A percentile compares a stretch with the other conserved stretches of the same genome.
Evolutionary conservation across 2,329 filamentous ascomycete genomes (phyloP).

Genomic region (Alternaria incomplexa): DNA sequence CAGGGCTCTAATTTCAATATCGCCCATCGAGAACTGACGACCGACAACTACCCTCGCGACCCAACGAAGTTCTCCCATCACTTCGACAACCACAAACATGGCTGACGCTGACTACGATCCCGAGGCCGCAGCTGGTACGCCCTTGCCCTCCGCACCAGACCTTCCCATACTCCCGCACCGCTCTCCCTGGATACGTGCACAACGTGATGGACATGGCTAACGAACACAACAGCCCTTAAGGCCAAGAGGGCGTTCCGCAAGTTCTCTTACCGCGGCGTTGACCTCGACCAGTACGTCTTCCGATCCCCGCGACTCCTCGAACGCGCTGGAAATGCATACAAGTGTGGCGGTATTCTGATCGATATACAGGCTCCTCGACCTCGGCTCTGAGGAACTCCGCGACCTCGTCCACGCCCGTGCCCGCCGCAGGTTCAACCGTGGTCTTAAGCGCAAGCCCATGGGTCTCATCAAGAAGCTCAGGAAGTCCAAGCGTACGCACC

Average conservation of each 20-base stretch:
- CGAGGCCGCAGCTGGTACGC: slow-evolving; percentile 72
- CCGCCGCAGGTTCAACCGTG: slow-evolving; percentile 98
- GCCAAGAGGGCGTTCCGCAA: slow-evolving; percentile 99
- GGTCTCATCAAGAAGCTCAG: slow-evolving; percentile 99
- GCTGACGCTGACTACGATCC: slow-evolving; percentile 80
- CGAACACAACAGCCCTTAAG: slow-evolving; percentile 78
- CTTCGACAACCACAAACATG: slow-evolving; percentile 69
- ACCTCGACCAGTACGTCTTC: slow-evolving; percentile 92
- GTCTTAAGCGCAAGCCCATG: slow-evolving; percentile 99
- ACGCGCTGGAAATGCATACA: background rate
- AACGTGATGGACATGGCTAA: slow-evolving; percentile 32
- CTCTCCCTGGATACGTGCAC: background rate
- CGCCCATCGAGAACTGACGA: slow-evolving; percentile 10
- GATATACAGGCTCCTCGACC: slow-evolving; percentile 85
- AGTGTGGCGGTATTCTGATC: slow-evolving; percentile 24
- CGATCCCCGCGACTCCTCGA: background rate
- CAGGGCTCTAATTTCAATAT: slow-evolving; percentile 1
- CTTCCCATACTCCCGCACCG: slow-evolving; percentile 14
- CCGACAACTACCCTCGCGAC: slow-evolving; percentile 42
- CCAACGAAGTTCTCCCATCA: slow-evolving; percentile 50
- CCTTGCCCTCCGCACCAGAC: slow-evolving; percentile 18
- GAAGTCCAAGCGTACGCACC: slow-evolving; percentile 67
- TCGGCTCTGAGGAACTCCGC: slow-evolving; percentile 97
- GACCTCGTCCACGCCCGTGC: slow-evolving; percentile 99
- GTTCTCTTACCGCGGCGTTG: slow-evolving; percentile 99